phyloP scores from a whole-genome alignment of 495 filamentous ascomycete genomes.

The Tuber calosporum region DNA sequence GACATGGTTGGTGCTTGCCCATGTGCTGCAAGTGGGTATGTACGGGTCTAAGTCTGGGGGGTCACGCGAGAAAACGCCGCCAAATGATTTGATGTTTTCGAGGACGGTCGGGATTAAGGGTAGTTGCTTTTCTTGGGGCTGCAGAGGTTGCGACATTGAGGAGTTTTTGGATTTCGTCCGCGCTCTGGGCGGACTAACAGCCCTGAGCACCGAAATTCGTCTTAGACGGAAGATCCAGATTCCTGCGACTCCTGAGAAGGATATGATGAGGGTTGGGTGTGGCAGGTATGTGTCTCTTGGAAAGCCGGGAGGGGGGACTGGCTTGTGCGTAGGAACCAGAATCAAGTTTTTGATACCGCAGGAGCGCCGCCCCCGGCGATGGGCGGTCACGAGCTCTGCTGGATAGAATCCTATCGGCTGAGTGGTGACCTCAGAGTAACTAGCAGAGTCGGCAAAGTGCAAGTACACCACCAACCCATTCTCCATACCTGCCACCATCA shows the following conservation, averaged over 20 bases:
- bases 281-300: not conserved
- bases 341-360: constrained; percentile 12
- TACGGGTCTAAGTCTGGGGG: not conserved
- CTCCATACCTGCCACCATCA: constrained; percentile 21
- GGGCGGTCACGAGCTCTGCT: not conserved
- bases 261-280: constrained; percentile 21
- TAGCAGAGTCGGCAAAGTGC: constrained; percentile 7
- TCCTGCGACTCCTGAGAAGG: constrained; percentile 5
- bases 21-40: not conserved
- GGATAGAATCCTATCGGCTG: constrained; percentile 20
- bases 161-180: not conserved
- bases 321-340: constrained; percentile 13
- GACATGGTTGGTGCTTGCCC: not conserved
- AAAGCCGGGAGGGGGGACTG: not conserved
- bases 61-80: not conserved
- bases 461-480: constrained; percentile 21
- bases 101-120: not conserved
- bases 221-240: constrained; percentile 23
- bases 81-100: not conserved
- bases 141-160: not conserved
- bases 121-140: not conserved
- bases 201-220: constrained; percentile 19
- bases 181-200: not conserved
- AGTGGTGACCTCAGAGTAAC: constrained; percentile 3
- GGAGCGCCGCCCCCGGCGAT: not conserved